Conservation (phyloP, 2,329 filamentous ascomycete genomes). For the Phialocephala subalpina region DNA sequence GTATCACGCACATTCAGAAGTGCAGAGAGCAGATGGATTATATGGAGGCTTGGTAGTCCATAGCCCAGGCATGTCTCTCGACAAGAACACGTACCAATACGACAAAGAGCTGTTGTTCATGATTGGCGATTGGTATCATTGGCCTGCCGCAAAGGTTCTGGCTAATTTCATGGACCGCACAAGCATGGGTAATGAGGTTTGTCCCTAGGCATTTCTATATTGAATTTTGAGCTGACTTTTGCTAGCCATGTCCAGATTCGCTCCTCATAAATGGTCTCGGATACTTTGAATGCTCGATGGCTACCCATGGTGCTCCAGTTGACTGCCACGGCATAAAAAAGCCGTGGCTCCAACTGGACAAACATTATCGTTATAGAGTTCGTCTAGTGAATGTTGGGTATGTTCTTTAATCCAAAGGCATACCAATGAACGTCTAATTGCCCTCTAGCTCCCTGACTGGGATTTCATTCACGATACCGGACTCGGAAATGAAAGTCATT, state of each 20-base stretch:
- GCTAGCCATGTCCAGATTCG: conserved; percentile 55
- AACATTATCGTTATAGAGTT: conserved; percentile 32
- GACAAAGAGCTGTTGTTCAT: conserved; percentile 52
- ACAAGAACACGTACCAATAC: conserved; percentile 39
- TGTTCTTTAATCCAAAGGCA: conserved; percentile 7
- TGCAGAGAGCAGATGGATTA: conserved; percentile 53
- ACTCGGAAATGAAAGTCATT: conserved; percentile 30
- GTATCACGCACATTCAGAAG: conserved; percentile 54
- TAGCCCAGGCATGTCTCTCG: conserved; percentile 36
- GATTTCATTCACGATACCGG: conserved; percentile 31
- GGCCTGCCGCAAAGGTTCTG: conserved; percentile 48
- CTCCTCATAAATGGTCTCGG: conserved; percentile 56
- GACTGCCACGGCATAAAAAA: conserved; percentile 31
- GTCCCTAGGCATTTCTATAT: conserved; percentile 5
- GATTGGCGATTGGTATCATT: conserved; percentile 58
- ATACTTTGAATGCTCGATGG: conserved; percentile 53
- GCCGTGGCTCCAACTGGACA: conserved; percentile 45
- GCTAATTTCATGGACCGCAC: conserved; percentile 51
- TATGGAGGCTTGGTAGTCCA: conserved; percentile 55
- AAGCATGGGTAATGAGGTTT: conserved; percentile 52
- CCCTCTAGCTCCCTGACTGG: conserved; percentile 32
- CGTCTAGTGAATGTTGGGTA: conserved; percentile 36
- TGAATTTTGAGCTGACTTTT: conserved; percentile 15
- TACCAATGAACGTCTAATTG: conserved; percentile 6
- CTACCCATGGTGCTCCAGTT: conserved; percentile 50